phyloP scores from a whole-genome alignment of 2,329 filamentous ascomycete genomes.

The Arthrobotrys iridis region DNA sequence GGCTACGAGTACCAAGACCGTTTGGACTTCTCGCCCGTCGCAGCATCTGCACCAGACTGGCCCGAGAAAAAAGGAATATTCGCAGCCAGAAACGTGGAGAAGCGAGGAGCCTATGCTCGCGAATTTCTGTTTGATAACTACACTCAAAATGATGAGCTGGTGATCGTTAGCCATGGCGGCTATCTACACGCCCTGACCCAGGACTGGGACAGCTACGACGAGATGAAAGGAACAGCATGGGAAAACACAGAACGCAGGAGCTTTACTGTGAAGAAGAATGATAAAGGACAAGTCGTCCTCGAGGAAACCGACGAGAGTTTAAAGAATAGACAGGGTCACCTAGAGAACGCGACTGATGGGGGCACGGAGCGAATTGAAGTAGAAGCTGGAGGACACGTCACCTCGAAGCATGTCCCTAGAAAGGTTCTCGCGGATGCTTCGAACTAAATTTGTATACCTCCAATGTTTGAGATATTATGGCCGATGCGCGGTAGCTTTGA shows the following conservation, averaged over 20 bases:
- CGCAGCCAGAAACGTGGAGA: neutral
- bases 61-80: conserved; percentile 25
- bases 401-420: neutral
- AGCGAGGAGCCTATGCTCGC: conserved; percentile 7
- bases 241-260: conserved; percentile 57
- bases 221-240: conserved; percentile 54
- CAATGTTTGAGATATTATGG: too few species aligned
- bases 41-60: conserved; percentile 9
- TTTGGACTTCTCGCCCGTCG: conserved; percentile 29
- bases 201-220: conserved; percentile 54
- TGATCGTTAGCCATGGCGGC: conserved; percentile 32
- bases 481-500: too few species aligned
- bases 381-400: conserved; percentile 30
- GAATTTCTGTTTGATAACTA: conserved; percentile 23
- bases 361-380: conserved; percentile 33
- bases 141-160: neutral
- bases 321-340: conserved; percentile 25
- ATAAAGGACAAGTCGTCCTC: conserved; percentile 34
- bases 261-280: conserved; percentile 44
- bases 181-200: conserved; percentile 57
- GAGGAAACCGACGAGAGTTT: conserved; percentile 54
- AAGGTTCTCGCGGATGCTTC: too few species aligned
- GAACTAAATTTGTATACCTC: too few species aligned
- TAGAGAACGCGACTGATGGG: neutral
- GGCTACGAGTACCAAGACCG: neutral